Base-by-base conservation (phyloP, 768 basidiomycete genomes). In the Auricularia heimuer region DNA sequence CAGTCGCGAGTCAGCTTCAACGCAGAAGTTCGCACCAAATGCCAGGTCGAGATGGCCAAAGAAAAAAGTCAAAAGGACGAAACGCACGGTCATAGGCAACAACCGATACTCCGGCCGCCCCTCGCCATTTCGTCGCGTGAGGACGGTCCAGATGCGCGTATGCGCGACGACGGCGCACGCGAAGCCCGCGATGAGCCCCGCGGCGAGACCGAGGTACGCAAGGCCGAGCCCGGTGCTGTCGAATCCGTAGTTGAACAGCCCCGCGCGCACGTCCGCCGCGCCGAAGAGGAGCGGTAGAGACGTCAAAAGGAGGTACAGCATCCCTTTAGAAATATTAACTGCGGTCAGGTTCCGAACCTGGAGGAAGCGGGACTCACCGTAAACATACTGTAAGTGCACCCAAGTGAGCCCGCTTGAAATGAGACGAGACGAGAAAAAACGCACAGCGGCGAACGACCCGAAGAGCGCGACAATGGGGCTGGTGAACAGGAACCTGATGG, bases 231-330 rank as follows among this genome's bases (percentile, higher is more conserved):
- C 18, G 33, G 45, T 35, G 37, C 24, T 62, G 61, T 35, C 33
- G 29, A 65, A 65, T 14, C 61, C 60, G 39, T 65, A 65, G 62
- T 65, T 65, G 36, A 65, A 65, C 18, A 62, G 60, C 12, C 37
- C 61, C 8, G 51, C n/a, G 21, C 45, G 47, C 4, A 29, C 56
- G 21, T 64, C 37, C n/a, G 45, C 33, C 18, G 35, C 47, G 21
- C 62, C 63, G 45, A 64, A 64, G 16, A 64, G 54, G 8, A 64
- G 63, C 18, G 63, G 63, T 3, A 64, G 35, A 3, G 63, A 56
- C 34, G 63, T 64, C 16, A 64, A 3, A 7, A 64, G 35, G 34
- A 64, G 51, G 42, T 64, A 64, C 1, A 64, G 56, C 33, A 64
- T 64, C 10, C 63, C 39, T 42, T 7, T 29, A 29, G 29, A 29